Percentiles rank a stretch among this genome's conserved stretches.
These are phyloP conservation scores for Protomyces inundatus DNA, from an alignment of 1,139 yeast species.

Conservation along the genomic window DNA sequence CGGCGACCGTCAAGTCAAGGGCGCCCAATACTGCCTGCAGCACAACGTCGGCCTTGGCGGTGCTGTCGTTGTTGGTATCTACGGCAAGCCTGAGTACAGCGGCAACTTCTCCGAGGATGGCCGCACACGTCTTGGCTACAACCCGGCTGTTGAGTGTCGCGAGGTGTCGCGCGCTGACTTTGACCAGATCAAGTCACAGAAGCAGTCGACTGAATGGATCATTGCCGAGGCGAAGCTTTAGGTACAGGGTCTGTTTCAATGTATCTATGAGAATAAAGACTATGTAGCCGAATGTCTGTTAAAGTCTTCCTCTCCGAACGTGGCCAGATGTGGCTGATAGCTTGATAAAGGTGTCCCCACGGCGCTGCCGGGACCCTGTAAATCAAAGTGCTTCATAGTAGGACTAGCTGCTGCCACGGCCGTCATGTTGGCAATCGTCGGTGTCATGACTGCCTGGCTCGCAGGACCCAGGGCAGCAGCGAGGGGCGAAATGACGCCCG, in stretches of 20 bases:
- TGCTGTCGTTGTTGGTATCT: conserved; percentile 13
- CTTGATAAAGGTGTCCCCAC: not conserved
- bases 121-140: conserved; percentile 35
- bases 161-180: conserved; percentile 31
- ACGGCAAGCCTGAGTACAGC: conserved; percentile 15
- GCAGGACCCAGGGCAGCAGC: conserved; percentile 23
- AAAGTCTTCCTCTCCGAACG: not conserved
- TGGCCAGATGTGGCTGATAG: not conserved
- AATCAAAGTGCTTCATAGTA: not conserved
- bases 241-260: not conserved
- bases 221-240: conserved; percentile 19
- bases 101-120: conserved; percentile 33
- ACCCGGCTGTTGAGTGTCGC: conserved; percentile 37
- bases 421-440: conserved; percentile 1
- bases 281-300: not conserved
- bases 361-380: not conserved
- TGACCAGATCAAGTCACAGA: conserved; percentile 3
- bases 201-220: conserved; percentile 7
- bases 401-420: not conserved
- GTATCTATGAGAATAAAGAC: not conserved
- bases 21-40: conserved; percentile 35
- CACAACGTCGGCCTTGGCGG: conserved; percentile 36
- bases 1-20: conserved; percentile 35
- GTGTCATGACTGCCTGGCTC: conserved; percentile 16
- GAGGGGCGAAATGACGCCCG: conserved; percentile 8